These are phyloP conservation scores for Raffaelea albimanens DNA, from an alignment of 2,329 filamentous ascomycete genomes.

Conservation along the genomic window DNA sequence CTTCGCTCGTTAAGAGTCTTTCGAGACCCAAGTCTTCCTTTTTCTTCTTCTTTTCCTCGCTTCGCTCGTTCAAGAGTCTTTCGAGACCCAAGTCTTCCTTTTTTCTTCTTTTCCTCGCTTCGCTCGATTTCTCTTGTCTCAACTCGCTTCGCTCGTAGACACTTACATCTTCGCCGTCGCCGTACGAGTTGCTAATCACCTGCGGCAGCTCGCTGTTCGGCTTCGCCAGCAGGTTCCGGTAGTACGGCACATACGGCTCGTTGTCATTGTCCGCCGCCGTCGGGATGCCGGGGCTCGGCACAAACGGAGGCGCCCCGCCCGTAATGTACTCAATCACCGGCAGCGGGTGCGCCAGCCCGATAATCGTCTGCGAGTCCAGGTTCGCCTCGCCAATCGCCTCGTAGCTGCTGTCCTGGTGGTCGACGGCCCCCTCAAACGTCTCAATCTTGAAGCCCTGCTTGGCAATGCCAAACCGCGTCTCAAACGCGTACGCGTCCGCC, in stretches of 20 bases:
- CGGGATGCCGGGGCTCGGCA: slow-evolving; percentile 17
- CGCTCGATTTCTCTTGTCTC: no score
- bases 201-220: slow-evolving; percentile 46
- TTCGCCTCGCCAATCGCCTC: slow-evolving; percentile 42
- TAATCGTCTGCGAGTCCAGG: slow-evolving; percentile 52
- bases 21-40: no score
- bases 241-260: slow-evolving; percentile 58
- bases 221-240: slow-evolving; percentile 48
- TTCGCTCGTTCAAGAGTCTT: no score
- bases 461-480: slow-evolving; percentile 38
- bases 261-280: slow-evolving; percentile 36
- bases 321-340: slow-evolving; percentile 21
- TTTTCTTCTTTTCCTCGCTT: no score
- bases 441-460: slow-evolving; percentile 45
- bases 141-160: no score
- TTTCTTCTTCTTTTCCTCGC: no score
- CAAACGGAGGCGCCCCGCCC: slow-evolving; percentile 20
- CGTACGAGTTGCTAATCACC: slow-evolving; percentile 61
- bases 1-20: no score
- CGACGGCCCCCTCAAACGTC: slow-evolving; percentile 44
- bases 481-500: slow-evolving; percentile 41
- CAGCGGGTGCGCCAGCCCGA: slow-evolving; percentile 38
- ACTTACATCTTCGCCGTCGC: slow-evolving; percentile 45
- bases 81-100: no score
- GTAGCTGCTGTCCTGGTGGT: slow-evolving; percentile 30